Evolutionary conservation across 495 filamentous ascomycete species (phyloP).

Genomic region (Penicillium steckii): DNA sequence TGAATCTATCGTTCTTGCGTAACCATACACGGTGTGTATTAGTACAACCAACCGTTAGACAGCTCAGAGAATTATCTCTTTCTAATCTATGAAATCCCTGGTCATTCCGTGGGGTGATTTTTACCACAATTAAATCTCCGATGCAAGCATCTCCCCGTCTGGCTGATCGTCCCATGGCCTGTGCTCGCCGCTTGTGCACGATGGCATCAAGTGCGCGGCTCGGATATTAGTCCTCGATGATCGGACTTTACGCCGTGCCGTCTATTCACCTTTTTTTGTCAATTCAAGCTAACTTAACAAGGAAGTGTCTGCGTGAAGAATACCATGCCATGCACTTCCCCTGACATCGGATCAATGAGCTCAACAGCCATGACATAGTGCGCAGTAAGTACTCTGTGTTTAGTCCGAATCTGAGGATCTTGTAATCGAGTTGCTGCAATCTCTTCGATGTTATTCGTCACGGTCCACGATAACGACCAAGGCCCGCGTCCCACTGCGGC

Average conservation of each 20-base stretch:
- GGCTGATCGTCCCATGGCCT: constrained; percentile 18
- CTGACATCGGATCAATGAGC: neutral
- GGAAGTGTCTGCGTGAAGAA: neutral
- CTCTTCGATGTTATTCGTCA: too few species aligned
- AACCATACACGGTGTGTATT: too few species aligned
- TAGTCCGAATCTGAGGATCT: too few species aligned
- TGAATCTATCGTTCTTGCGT: too few species aligned
- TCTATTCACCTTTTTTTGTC: neutral
- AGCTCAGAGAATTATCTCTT: too few species aligned
- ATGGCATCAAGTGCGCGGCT: constrained; percentile 23
- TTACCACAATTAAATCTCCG: constrained; percentile 15
- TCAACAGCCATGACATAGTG: too few species aligned
- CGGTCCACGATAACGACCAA: constrained; percentile 6
- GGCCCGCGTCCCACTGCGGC: constrained; percentile 5
- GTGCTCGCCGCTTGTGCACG: constrained; percentile 25
- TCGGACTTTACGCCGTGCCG: constrained; percentile 20
- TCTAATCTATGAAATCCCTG: too few species aligned
- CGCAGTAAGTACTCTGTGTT: too few species aligned
- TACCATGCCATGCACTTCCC: neutral
- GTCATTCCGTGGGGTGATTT: too few species aligned
- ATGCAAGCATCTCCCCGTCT: constrained; percentile 8
- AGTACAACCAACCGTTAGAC: too few species aligned
- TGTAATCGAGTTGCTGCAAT: neutral
- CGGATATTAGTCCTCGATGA: constrained; percentile 11
- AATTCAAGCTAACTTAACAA: neutral